Evolutionary conservation across 805 yeast species (phyloP), one percentile per base, ranked within the genome.

Genomic region (Wickerhamomyces rabaulensis): DNA sequence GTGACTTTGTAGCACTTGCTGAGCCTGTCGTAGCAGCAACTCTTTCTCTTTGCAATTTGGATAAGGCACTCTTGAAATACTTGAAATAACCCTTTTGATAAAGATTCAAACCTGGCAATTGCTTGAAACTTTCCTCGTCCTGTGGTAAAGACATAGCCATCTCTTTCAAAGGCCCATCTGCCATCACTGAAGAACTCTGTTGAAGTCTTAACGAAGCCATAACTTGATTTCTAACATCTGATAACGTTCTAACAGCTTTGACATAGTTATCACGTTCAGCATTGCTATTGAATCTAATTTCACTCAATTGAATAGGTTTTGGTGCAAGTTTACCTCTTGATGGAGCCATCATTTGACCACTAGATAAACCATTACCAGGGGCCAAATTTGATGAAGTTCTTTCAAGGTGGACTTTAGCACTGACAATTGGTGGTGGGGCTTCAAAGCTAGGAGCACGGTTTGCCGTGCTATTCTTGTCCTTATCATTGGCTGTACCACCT

Each of bases 121-220:
- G 60, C 7, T 67, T 62, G 58, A 69, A 84, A 37, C 72, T 83
- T 16, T 56, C 60, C 40, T 72, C 71, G 15, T 71, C 73, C 2
- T 70, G 68, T 1, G 90, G 89, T 27, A 83, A 65, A 42, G 64
- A 68, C 17, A 60, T 52, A 0, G 87, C 79, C 80, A 83, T 74
- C 39, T 78, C 81, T 49, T 71, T 70, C 47, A 82, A 58, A 0
- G 79, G 62, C 2, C 61, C 63, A 46, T 68, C 69, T 0, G 70
- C 57, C 9, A 70, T 67, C 43, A 71, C 64, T 1, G 68, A 53
- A 0, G 66, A 60, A 19, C 71, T 67, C 16, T 53, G 51, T 40
- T 60, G 52, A 29, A 66, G 68, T 17, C 68, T 69, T 33, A 73
- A 49, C 31, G 67, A 69, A 1, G 68, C 67, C 64, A 75, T 70